phyloP scores from a whole-genome alignment of 371 early-diverging fungal species.

The Parasitella parasitica region DNA sequence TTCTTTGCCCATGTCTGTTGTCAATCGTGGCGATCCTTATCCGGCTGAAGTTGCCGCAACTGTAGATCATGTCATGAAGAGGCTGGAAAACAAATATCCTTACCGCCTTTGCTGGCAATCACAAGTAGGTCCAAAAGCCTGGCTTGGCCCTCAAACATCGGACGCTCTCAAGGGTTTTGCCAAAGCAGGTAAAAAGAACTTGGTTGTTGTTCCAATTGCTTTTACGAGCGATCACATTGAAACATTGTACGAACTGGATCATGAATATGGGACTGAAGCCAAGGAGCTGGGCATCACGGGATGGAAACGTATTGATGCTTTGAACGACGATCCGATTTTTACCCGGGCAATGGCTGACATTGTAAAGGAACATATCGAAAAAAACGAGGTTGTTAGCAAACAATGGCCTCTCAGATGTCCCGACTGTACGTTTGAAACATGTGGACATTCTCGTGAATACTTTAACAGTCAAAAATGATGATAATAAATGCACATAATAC shows the following conservation, averaged over 20 bases:
- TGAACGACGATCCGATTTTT: constrained; percentile 90
- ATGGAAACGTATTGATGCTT: constrained; percentile 83
- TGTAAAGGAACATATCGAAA: constrained; percentile 76
- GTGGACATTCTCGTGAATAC: constrained; percentile 68
- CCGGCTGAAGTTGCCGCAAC: constrained; percentile 92
- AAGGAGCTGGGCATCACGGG: constrained; percentile 79
- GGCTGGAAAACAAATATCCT: constrained; percentile 72
- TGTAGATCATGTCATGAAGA: constrained; percentile 79
- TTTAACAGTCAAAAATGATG: constrained; percentile 30
- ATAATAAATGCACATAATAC: too few species aligned
- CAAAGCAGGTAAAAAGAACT: constrained; percentile 72
- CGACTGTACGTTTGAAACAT: constrained; percentile 73
- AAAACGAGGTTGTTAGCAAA: constrained; percentile 48
- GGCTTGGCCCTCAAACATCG: constrained; percentile 92
- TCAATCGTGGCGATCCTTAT: constrained; percentile 91
- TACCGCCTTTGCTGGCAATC: constrained; percentile 96
- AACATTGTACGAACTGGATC: constrained; percentile 93
- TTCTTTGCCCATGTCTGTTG: constrained; percentile 91
- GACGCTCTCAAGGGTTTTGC: constrained; percentile 78
- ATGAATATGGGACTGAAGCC: constrained; percentile 89
- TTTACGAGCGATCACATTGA: constrained; percentile 97
- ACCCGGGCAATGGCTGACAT: constrained; percentile 87
- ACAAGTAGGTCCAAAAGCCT: constrained; percentile 91
- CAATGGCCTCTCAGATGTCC: constrained; percentile 86
- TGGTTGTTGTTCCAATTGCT: constrained; percentile 90